Evolutionary conservation across 257 asterid species (phyloP).

Genomic region (Nicotiana undulata): DNA sequence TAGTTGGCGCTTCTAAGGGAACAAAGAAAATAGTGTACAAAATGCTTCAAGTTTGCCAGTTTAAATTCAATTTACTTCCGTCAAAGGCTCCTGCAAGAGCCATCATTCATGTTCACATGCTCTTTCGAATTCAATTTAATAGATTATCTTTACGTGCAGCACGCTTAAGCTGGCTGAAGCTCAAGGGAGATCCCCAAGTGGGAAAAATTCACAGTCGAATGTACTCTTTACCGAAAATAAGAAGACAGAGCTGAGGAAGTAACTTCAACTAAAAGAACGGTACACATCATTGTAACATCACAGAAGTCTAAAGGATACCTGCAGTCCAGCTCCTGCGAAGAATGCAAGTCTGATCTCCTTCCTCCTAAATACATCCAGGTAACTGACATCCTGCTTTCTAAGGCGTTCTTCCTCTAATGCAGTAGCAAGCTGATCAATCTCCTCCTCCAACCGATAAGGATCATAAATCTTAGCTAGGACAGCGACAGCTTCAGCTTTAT

Average conservation of each 20-base stretch:
- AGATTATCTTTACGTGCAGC: neutral
- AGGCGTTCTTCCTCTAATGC: conserved; percentile 69
- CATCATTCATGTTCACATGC: neutral
- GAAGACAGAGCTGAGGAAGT: neutral
- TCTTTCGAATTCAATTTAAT: neutral
- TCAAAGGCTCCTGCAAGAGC: neutral
- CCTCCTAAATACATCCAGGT: conserved; percentile 52
- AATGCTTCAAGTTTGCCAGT: neutral
- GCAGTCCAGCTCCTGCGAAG: conserved; percentile 87
- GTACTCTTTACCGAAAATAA: neutral
- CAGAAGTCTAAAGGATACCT: conserved; percentile 33
- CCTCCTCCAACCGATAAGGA: conserved; percentile 70
- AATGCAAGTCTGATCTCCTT: conserved; percentile 88
- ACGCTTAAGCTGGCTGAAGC: neutral
- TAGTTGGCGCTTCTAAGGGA: neutral
- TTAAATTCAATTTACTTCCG: neutral
- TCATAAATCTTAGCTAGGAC: conserved; percentile 91
- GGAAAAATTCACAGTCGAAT: neutral
- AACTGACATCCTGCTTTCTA: conserved; percentile 42
- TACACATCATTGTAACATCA: neutral
- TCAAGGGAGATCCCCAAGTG: neutral
- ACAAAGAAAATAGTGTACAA: neutral
- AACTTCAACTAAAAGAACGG: neutral
- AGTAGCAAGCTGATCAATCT: conserved; percentile 72
- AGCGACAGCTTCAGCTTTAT: conserved; percentile 63